Evolutionary conservation across 2,329 filamentous ascomycete genomes (phyloP), one percentile per base, ranked within the genome.

Genomic region (Hypoxylon sp.): DNA sequence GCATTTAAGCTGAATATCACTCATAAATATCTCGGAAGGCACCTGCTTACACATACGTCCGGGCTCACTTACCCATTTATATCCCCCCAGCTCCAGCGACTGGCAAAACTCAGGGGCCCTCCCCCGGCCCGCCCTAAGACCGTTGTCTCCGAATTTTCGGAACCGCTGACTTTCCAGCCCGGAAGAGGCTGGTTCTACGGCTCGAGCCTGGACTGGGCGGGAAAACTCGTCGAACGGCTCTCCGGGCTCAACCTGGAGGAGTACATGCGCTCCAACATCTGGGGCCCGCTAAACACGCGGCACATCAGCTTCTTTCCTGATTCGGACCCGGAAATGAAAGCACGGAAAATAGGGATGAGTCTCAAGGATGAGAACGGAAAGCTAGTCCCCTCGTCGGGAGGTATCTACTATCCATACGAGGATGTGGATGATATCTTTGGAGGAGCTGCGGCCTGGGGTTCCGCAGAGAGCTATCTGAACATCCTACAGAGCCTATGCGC

Each of bases 131-230:
- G 48, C 14, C 56, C 46, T 6, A 63, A 70, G 11, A 78, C 77
- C 0, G 80, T 88, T 0, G 79, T 82, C 10, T 79, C 83, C 17
- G 69, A 79, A 0, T 85, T 81, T 65, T 65, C 67, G 10, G 79
- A 82, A 9, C 84, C 85, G 0, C 80, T 88, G 2, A 55, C 74
- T 9, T 86, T 81, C 67, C 83, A 89, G 60, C 87, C 86, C 0
- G 86, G 86, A 0, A 74, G 77, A 0, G 75, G 78, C 2, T 89
- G 85, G 85, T 78, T 79, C 67, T 88, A 88, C 66, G 81, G 84
- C 0, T 69, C 80, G 0, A 79, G 81, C 1, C 73, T 84, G 1
- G 86, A 89, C 75, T 88, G 85, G 85, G 83, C 82, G 0, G 86
- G 86, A 2, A 78, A 80, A 0, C 76, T 87, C 0, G 78, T 88